phyloP scores from a whole-genome alignment of 2,329 filamentous ascomycete genomes.

The Pseudogymnoascus sp. region DNA sequence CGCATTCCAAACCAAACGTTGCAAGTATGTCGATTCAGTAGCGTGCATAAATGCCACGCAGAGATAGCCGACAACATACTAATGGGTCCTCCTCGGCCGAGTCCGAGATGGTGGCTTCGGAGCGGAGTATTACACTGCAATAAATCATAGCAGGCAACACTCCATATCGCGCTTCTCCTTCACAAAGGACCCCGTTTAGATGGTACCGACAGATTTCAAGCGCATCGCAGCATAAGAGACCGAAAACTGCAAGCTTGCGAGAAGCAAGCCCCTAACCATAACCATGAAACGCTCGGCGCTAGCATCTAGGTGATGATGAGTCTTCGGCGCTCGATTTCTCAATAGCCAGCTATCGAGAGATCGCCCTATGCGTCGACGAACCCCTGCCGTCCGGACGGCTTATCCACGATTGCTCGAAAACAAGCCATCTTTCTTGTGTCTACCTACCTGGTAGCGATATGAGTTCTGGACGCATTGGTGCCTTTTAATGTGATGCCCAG shows the following conservation, averaged over 20 bases:
- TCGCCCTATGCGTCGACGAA: neutral
- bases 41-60: conserved; percentile 19
- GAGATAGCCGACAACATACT: conserved; percentile 9
- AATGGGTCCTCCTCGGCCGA: conserved; percentile 42
- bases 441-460: neutral
- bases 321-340: neutral
- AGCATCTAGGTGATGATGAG: neutral
- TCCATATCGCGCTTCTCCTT: conserved; percentile 55
- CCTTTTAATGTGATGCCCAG: conserved; percentile 12
- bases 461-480: neutral
- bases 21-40: conserved; percentile 23
- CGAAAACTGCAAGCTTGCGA: neutral
- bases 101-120: conserved; percentile 51
- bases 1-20: conserved; percentile 17
- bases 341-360: neutral
- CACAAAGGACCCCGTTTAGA: conserved; percentile 37
- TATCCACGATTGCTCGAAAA: neutral
- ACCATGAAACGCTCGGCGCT: neutral
- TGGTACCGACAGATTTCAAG: neutral
- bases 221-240: neutral
- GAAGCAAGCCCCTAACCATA: neutral
- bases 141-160: conserved; percentile 28
- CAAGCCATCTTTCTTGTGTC: neutral
- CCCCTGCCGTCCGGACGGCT: neutral
- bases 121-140: conserved; percentile 38